Evolutionary conservation across 2,329 filamentous ascomycete genomes (phyloP).

Genomic region (Clonostachys chloroleuca): DNA sequence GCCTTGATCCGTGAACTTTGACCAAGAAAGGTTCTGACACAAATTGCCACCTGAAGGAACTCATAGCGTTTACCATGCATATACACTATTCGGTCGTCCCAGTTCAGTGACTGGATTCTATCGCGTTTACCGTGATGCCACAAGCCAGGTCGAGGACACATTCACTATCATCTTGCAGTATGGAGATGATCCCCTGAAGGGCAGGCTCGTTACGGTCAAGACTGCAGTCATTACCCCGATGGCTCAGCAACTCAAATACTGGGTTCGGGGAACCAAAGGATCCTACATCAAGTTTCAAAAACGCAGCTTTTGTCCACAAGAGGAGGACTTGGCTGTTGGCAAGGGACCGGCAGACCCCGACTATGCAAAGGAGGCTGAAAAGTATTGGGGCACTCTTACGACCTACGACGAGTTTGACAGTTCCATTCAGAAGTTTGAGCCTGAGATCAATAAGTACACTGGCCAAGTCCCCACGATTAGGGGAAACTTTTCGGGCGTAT

Average conservation of each 20-base stretch:
- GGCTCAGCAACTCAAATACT: conserved; percentile 66
- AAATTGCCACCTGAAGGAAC: conserved; percentile 39
- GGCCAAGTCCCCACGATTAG: conserved; percentile 29
- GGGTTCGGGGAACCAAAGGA: conserved; percentile 69
- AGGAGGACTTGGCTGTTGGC: conserved; percentile 66
- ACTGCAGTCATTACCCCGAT: conserved; percentile 57
- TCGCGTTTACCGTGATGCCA: conserved; percentile 54
- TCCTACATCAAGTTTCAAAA: conserved; percentile 68
- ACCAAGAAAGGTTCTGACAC: not conserved
- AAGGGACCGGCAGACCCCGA: conserved; percentile 53
- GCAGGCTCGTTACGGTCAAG: conserved; percentile 58
- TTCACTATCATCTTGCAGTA: conserved; percentile 62
- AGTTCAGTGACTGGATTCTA: conserved; percentile 63
- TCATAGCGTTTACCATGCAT: conserved; percentile 73
- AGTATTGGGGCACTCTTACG: conserved; percentile 17
- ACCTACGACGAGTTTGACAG: conserved; percentile 28
- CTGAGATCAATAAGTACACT: conserved; percentile 20
- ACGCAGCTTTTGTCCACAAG: conserved; percentile 48
- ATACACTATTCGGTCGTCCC: conserved; percentile 66
- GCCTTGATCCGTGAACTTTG: no score
- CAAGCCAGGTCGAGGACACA: conserved; percentile 35
- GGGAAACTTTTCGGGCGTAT: conserved; percentile 31
- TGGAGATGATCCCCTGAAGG: conserved; percentile 38
- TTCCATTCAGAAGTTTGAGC: conserved; percentile 19
- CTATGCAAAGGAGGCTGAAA: conserved; percentile 57